Evolutionary conservation across 2,329 filamentous ascomycete genomes (phyloP), one percentile per base, ranked within the genome.

Genomic region (Pyrenophora tritici-repentis): DNA sequence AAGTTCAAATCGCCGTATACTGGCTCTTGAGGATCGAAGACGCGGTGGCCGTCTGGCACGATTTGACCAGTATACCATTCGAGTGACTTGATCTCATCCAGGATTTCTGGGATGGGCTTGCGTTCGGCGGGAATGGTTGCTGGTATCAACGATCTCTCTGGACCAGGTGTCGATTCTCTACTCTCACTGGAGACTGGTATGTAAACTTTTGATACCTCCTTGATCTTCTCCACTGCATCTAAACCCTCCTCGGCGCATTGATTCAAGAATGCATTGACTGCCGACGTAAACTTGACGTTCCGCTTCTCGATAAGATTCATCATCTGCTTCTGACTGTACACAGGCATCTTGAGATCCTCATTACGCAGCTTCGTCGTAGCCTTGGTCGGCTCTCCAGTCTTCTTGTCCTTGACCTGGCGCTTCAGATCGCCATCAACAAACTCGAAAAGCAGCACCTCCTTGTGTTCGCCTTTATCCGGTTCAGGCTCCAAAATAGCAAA

Each of bases 31-130:
- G 89, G 84, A 59, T 96, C 91, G 65, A 97, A 95, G 0, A 96
- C 89, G 29, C 92, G 84, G 76, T 97, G 91, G 0, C 94, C 94
- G 61, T 96, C 89, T 0, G 92, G 91, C 1, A 97, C 92, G 57
- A 99, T 91, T 73, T 99, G 94, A 0, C 87, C 87, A 4, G 86
- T 89, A 66, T 99, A 99, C 90, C 92, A 96, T 18, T 92, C 81
- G 62, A 88, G 83, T 7, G 84, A 82, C 64, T 90, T 91, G 31
- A 99, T 84, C 67, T 97, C 90, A 24, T 85, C 79, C 2, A 99
- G 81, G 29, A 99, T 97, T 43, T 96, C 89, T 0, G 89, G 81
- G 24, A 99, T 90, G 2, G 83, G 80, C 66, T 90, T 88, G 37
- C 94, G 83, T 57, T 96, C 89, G 39, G 81, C 84, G 0, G 93